Base-by-base conservation (phyloP, 306 rosid species). In the Bauhinia variegata region DNA sequence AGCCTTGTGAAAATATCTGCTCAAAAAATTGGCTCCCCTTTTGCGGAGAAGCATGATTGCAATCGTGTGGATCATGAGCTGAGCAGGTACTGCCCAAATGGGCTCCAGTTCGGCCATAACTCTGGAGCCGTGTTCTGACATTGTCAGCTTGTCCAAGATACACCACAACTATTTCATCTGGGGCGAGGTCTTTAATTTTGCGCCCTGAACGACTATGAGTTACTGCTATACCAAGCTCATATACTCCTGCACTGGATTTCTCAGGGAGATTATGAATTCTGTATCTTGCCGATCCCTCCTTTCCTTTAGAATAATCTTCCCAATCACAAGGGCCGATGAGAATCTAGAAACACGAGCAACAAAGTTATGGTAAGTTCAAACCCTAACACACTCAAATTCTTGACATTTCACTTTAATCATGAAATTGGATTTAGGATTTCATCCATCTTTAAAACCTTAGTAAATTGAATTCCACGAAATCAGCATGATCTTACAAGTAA, bases 301-400 rank as follows among this genome's bases (percentile, higher is more conserved):
- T 85, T 30, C 93, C 98, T 18, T 60, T 58, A 7, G 79, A 75
- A 78, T 75, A 59, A 38, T 89, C 89, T 34, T 85, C 86, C 98
- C 98, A 92, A 79, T 92, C 98, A 54, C 61, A 68, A 58, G 95
- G 78, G 12, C 96, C 96, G 48, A 92, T 78, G 33, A 92, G 84
- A 82, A 92, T 79, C 96, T 92, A 71, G 73, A 51, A 72, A 59
- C 36, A 13, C 7, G 2, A 49, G 60, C 60, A 73, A 68, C 7
- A 4, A 59, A 47, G 19, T 12, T 36, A 19, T 13, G 32, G 4
- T 5, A 28, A 60, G 6, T 38, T 9, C 67, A 12, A 41, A 23
- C 16, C 14, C 15, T 31, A 16, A 38, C 30, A 58, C 43, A 14
- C 56, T 2, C 68, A 44, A 30, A 23, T 48, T 7, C 55, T 63